A percentile compares a stretch with the other conserved stretches of the same genome.
phyloP scores from a whole-genome alignment of 768 basidiomycete species.

The Phylloporus sp. region DNA sequence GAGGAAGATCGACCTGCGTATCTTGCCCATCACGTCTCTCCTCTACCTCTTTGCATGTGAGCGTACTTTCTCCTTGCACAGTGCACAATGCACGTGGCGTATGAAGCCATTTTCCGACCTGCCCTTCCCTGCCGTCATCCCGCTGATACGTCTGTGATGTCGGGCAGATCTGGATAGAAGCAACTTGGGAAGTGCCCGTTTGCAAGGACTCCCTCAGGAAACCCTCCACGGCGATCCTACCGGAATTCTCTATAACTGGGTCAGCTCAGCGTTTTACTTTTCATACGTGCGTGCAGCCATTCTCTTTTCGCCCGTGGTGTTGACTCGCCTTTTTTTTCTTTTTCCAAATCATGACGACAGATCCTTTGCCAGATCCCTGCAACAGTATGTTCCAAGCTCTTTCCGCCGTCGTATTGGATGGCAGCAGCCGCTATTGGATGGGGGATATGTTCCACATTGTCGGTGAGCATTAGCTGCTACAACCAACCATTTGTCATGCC shows the following conservation, averaged over 20 bases:
- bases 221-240: slow-evolving; percentile 61
- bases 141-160: neutral
- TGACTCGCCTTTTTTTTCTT: neutral
- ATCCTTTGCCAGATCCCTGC: slow-evolving; percentile 69
- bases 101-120: too few species aligned
- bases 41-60: slow-evolving; percentile 73
- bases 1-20: slow-evolving; percentile 33
- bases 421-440: slow-evolving; percentile 63
- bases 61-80: slow-evolving; percentile 20
- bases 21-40: slow-evolving; percentile 56
- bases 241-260: slow-evolving; percentile 65
- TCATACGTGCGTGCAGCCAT: slow-evolving; percentile 47
- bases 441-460: slow-evolving; percentile 69
- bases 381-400: slow-evolving; percentile 59
- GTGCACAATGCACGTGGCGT: too few species aligned
- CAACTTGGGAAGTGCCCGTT: slow-evolving; percentile 73
- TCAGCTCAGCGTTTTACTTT: slow-evolving; percentile 73
- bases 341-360: slow-evolving; percentile 28
- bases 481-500: neutral
- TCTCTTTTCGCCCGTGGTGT: neutral
- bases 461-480: slow-evolving; percentile 38
- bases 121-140: neutral
- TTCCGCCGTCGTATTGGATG: slow-evolving; percentile 64
- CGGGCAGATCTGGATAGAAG: slow-evolving; percentile 61
- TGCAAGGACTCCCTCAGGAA: slow-evolving; percentile 68